Conservation (phyloP, 1,139 yeast species). For the Nakaseomyces delphensis region DNA sequence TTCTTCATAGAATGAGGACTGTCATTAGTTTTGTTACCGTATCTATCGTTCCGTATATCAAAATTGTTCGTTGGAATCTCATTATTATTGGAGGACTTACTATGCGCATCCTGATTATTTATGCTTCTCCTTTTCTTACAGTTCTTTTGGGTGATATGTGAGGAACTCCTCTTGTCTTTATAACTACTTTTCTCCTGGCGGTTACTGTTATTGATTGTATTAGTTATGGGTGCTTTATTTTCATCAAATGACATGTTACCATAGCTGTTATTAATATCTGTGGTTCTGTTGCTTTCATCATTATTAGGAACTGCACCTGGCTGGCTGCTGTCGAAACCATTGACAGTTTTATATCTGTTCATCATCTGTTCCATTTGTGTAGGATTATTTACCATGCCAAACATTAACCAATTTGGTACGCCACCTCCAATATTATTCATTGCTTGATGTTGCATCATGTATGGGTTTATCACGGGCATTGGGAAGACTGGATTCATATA, state of each 20-base stretch:
- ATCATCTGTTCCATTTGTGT: neutral
- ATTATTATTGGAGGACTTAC: neutral
- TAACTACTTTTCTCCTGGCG: neutral
- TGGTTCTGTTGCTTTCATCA: neutral
- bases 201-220: neutral
- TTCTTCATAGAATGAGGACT: neutral
- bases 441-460: neutral
- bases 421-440: neutral
- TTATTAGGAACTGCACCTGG: too few relatives aligned
- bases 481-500: neutral
- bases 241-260: neutral
- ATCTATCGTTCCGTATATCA: neutral
- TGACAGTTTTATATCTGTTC: neutral
- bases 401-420: conserved; percentile 1
- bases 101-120: neutral
- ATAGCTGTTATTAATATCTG: neutral
- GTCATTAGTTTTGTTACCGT: neutral
- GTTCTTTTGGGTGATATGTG: neutral
- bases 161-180: neutral
- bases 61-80: neutral
- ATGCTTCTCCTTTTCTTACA: neutral
- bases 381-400: neutral
- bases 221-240: neutral
- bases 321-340: neutral
- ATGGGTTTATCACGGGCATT: neutral